These are phyloP conservation scores for Sporothrix sp. DNA, from an alignment of 2,329 filamentous ascomycete genomes.

Conservation along the genomic window DNA sequence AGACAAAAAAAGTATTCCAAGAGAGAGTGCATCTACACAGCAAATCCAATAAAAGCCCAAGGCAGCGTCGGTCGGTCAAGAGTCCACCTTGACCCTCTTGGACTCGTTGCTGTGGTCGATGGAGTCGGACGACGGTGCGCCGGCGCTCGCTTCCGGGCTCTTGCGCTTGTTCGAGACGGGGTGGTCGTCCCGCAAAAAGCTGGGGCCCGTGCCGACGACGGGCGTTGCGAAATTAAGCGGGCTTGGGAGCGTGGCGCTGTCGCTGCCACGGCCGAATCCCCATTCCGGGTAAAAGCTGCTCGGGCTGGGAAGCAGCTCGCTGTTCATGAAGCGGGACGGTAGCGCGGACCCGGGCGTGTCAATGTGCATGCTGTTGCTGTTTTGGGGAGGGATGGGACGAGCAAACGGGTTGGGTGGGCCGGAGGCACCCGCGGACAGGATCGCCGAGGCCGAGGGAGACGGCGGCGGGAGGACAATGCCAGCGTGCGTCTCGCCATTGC, in stretches of 20 bases:
- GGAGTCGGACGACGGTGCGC: constrained; percentile 31
- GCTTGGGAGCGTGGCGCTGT: constrained; percentile 82
- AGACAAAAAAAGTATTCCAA: not conserved
- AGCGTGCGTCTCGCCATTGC: constrained; percentile 25
- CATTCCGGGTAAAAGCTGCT: constrained; percentile 90
- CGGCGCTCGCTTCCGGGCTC: constrained; percentile 41
- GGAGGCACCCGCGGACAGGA: constrained; percentile 82
- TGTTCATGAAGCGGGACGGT: constrained; percentile 81
- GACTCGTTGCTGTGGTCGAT: constrained; percentile 36
- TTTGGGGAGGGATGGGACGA: constrained; percentile 64
- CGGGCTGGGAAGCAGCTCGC: constrained; percentile 79
- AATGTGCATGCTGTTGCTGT: constrained; percentile 40
- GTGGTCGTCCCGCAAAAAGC: constrained; percentile 50
- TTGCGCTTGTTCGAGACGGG: constrained; percentile 39
- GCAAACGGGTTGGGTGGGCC: constrained; percentile 96
- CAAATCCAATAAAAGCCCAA: too few species aligned
- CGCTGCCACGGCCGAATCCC: constrained; percentile 58
- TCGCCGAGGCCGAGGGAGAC: constrained; percentile 75
- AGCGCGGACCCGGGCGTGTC: constrained; percentile 91
- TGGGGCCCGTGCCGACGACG: constrained; percentile 50
- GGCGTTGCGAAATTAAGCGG: constrained; percentile 91
- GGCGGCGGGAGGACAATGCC: constrained; percentile 82
- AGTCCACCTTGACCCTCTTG: constrained; percentile 45
- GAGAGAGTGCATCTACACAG: too few species aligned
- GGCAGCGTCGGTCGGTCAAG: too few species aligned